Evolutionary conservation across 768 basidiomycete species (phyloP).

Genomic region (Tricholoma flavovirens): DNA sequence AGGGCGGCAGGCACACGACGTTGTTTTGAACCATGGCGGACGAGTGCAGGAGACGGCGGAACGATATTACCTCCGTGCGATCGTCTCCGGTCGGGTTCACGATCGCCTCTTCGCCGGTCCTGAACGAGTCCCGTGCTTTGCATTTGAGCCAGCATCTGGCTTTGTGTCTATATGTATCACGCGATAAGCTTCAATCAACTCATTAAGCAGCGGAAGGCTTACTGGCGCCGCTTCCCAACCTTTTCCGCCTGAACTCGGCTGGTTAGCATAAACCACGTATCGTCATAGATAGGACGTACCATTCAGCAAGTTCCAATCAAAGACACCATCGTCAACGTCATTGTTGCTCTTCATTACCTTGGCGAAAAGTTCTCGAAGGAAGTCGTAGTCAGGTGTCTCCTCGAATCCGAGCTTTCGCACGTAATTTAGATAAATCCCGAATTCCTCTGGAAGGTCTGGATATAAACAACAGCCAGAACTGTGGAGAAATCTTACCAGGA

Average conservation of each 20-base stretch:
- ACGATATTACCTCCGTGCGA: slow-evolving; percentile 50
- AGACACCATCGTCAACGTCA: slow-evolving; percentile 89
- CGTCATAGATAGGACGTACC: slow-evolving; percentile 35
- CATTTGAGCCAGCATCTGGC: slow-evolving; percentile 59
- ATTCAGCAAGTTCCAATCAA: slow-evolving; percentile 95
- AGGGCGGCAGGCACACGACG: slow-evolving; percentile 58
- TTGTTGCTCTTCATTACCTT: slow-evolving; percentile 90
- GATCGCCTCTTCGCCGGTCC: slow-evolving; percentile 59
- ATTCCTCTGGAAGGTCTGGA: slow-evolving; percentile 67
- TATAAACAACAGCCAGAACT: slow-evolving; percentile 1
- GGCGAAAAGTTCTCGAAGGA: slow-evolving; percentile 88
- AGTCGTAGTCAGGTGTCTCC: slow-evolving; percentile 98
- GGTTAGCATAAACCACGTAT: slow-evolving; percentile 1
- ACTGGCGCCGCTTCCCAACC: slow-evolving; percentile 90
- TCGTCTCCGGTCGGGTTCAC: slow-evolving; percentile 60
- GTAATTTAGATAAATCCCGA: slow-evolving; percentile 97
- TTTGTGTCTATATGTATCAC: slow-evolving; percentile 40
- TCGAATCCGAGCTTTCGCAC: slow-evolving; percentile 99
- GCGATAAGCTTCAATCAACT: slow-evolving; percentile 2
- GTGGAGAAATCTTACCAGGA: slow-evolving; percentile 56
- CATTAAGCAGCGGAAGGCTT: slow-evolving; percentile 24
- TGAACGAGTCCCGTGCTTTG: slow-evolving; percentile 47
- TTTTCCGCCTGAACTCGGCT: slow-evolving; percentile 57
- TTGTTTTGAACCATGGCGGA: slow-evolving; percentile 70
- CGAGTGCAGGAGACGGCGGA: slow-evolving; percentile 74